Base-by-base conservation (phyloP, 177 flowering plant species). In the Tripterygium wilfordii region DNA sequence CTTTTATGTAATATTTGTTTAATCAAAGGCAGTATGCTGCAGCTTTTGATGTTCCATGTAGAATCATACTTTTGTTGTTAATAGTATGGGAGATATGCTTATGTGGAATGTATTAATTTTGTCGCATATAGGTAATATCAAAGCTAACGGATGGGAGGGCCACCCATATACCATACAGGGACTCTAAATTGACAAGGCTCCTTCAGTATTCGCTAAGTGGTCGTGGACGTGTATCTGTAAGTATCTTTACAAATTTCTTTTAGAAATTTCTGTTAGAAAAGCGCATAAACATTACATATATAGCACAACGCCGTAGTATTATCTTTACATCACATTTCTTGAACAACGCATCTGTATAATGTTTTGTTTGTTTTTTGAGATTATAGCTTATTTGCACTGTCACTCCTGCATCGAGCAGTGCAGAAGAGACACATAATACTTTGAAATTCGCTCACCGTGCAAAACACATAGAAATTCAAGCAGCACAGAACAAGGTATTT, bases 381-480 rank as follows among this genome's bases (percentile, higher is more conserved):
- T 22, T 52, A 28, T 89, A 92, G 98, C 96, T 92, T 48, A 92
- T 92, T 45, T 92, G 98, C 70, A 88, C 88, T 40, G 79, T 92
- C 24, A 92, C 98, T 49, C 98, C 98, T 60, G 76, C 96, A 37
- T 88, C 96, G 70, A 88, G 94, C 65, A 88, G 65, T 67, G 61
- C 91, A 36, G 98, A 92, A 64, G 98, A 92, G 75, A 92, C 98
- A 23, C 98, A 92, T 57, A 92, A 92, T 61, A 92, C 98, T 25
- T 67, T 92, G 62, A 92, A 92, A 72, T 92, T 92, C 78, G 98
- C 96, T 27, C 98, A 88, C 53, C 96, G 96, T 61, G 89, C 98
- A 45, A 92, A 92, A 61, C 95, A 78, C 54, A 86, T 92, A 67
- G 99, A 89, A 66, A 84, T 92, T 64, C 94, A 84, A 72, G 96